Conservation (phyloP, 1,284 basidiomycete genomes). For the Pascua sp. region DNA sequence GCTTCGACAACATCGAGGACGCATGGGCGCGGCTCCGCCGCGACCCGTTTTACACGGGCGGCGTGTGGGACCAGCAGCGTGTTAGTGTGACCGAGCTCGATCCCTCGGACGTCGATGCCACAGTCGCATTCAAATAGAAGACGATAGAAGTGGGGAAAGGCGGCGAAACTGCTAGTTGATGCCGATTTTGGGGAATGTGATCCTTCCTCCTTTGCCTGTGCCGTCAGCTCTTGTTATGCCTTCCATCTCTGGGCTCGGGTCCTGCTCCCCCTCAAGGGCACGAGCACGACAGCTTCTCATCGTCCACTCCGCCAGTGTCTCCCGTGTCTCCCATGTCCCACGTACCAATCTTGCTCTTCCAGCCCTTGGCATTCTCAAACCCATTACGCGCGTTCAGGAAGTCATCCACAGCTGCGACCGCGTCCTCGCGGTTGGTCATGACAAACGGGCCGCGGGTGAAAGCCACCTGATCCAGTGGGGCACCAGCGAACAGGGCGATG, state of each 20-base stretch:
- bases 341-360: constrained; percentile 76
- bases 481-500: constrained; percentile 73
- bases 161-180: neutral
- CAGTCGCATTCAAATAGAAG: constrained; percentile 10
- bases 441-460: constrained; percentile 62
- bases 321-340: no score
- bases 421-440: constrained; percentile 74
- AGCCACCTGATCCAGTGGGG: constrained; percentile 83
- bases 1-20: constrained; percentile 25
- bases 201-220: neutral
- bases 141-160: no score
- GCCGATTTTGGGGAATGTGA: neutral
- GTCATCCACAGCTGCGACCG: constrained; percentile 76
- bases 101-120: constrained; percentile 16
- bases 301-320: no score
- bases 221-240: neutral
- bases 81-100: constrained; percentile 37
- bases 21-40: constrained; percentile 38
- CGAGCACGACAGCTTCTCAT: neutral
- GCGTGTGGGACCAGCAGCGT: constrained; percentile 43
- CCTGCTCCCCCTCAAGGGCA: neutral
- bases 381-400: constrained; percentile 77
- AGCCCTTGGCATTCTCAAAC: constrained; percentile 83
- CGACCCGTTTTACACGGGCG: constrained; percentile 43
- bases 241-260: no score